Conservation (phyloP, 2,329 filamentous ascomycete genomes). For the Fusarium anthophilum region DNA sequence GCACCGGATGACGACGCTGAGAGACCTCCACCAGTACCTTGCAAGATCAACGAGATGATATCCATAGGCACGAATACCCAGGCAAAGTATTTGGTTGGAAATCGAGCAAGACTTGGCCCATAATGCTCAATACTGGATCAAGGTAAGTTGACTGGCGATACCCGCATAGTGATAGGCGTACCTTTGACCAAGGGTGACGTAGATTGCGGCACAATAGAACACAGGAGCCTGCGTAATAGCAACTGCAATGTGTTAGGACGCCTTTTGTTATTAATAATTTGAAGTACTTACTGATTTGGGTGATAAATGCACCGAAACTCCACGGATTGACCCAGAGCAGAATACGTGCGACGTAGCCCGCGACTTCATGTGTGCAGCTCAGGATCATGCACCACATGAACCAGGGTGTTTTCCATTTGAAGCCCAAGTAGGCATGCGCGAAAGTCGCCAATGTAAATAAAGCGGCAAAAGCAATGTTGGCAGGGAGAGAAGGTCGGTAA, state of each 20-base stretch:
- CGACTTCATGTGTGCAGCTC: slow-evolving; percentile 63
- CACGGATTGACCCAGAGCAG: slow-evolving; percentile 64
- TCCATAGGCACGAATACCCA: slow-evolving; percentile 59
- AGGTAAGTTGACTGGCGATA: background rate
- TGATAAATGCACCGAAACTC: slow-evolving; percentile 63
- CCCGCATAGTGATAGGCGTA: background rate
- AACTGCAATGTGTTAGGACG: background rate
- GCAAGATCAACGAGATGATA: slow-evolving; percentile 59
- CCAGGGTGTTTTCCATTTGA: slow-evolving; percentile 51
- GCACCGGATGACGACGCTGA: slow-evolving; percentile 47
- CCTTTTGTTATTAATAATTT: accelerated
- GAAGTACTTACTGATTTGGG: slow-evolving; percentile 58
- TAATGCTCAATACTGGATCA: slow-evolving; percentile 44
- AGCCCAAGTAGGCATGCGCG: slow-evolving; percentile 50
- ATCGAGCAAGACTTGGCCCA: slow-evolving; percentile 45
- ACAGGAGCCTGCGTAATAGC: slow-evolving; percentile 56
- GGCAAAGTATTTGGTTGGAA: slow-evolving; percentile 47
- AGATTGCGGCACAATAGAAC: slow-evolving; percentile 50
- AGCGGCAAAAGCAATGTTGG: slow-evolving; percentile 51
- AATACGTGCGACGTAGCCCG: slow-evolving; percentile 68
- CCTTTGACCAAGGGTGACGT: slow-evolving; percentile 35
- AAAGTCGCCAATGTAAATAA: slow-evolving; percentile 56
- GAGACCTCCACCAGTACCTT: slow-evolving; percentile 61
- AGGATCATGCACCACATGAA: slow-evolving; percentile 57
- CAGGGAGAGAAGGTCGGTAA: slow-evolving; percentile 54